A percentile compares a stretch with the other conserved stretches of the same genome.
Evolutionary conservation across 2,329 filamentous ascomycete species (phyloP).

Genomic region (Periconia macrospinosa): DNA sequence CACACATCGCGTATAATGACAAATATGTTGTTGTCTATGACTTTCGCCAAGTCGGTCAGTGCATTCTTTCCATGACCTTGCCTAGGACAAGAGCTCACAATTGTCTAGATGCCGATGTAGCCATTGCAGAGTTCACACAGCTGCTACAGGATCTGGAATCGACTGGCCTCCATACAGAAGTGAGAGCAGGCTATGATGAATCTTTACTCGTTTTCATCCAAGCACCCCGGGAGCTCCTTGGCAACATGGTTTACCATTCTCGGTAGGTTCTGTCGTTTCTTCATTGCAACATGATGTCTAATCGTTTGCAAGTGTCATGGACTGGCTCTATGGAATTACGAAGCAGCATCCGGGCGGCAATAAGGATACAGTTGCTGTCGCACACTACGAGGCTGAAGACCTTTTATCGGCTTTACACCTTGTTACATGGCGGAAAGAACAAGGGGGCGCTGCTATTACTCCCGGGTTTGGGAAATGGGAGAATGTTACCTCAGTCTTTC

Average conservation of each 20-base stretch:
- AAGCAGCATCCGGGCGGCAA: slow-evolving; percentile 59
- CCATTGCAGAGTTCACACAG: slow-evolving; percentile 21
- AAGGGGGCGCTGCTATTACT: slow-evolving; percentile 79
- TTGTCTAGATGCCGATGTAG: slow-evolving; percentile 18
- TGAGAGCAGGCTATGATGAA: slow-evolving; percentile 32
- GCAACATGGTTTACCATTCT: slow-evolving; percentile 34
- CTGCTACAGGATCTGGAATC: slow-evolving; percentile 28
- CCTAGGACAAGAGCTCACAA: not conserved
- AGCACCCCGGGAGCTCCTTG: slow-evolving; percentile 31
- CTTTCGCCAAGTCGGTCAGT: slow-evolving; percentile 29
- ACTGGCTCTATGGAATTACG: slow-evolving; percentile 81
- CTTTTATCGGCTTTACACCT: slow-evolving; percentile 76
- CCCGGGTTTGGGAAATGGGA: slow-evolving; percentile 71
- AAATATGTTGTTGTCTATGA: slow-evolving; percentile 38
- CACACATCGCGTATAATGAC: slow-evolving; percentile 32
- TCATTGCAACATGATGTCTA: not conserved
- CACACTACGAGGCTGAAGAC: slow-evolving; percentile 76
- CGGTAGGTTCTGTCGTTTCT: slow-evolving; percentile 16
- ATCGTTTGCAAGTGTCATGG: slow-evolving; percentile 63
- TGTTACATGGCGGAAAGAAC: slow-evolving; percentile 70
- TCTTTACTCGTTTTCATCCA: slow-evolving; percentile 35
- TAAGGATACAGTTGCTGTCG: slow-evolving; percentile 50
- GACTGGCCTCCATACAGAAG: slow-evolving; percentile 35
- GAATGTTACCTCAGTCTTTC: slow-evolving; percentile 73
- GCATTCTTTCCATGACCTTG: not conserved